Evolutionary conservation across 768 basidiomycete genomes (phyloP), one percentile per base, ranked within the genome.

Genomic region (Mycena galericulata): DNA sequence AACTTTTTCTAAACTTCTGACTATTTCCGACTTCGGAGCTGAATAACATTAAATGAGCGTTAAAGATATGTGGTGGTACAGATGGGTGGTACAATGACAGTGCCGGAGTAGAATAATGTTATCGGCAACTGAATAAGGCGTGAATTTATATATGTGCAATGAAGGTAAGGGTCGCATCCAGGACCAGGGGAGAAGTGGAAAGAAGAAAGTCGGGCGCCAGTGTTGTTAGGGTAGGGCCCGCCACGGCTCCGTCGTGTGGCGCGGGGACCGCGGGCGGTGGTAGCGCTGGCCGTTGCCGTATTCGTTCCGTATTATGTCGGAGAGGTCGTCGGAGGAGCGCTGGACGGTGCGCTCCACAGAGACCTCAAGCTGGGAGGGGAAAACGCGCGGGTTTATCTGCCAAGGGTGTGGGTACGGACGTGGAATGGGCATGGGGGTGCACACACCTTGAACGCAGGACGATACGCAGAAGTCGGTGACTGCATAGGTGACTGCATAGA

Each of bases 371-470:
- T 41, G 27, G 1, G 67, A 41, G 15, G 60, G 54, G 18, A 53
- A 40, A 9, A 41, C 56, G 32, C 55, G 64, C 5, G 64, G 55
- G 26, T 50, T 65, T 6, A 57, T 29, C 63, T 57, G 40, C 22
- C 34, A 18, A n/a, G 30, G 12, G 27, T 18, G 41, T 4, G 22
- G 46, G 11, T 20, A 14, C 8, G 8, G 14, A 46, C 12, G 24
- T 53, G 10, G 4, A n/a, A 8, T n/a, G 2, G 14, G 9, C 5
- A n/a, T n/a, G 22, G 46, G 14, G 1, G 14, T 8, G 26, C 14
- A 50, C 47, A 29, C 30, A 57, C 60, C 49, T 68, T 68, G 61
- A 68, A 68, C 30, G 41, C 49, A 2, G 67, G 62, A 5, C 47
- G 67, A 22, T 68, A 68, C 18, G 67, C 30, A 6, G 46, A 22